Conservation (phyloP, 805 yeast genomes). For the Ogataea henricii region DNA sequence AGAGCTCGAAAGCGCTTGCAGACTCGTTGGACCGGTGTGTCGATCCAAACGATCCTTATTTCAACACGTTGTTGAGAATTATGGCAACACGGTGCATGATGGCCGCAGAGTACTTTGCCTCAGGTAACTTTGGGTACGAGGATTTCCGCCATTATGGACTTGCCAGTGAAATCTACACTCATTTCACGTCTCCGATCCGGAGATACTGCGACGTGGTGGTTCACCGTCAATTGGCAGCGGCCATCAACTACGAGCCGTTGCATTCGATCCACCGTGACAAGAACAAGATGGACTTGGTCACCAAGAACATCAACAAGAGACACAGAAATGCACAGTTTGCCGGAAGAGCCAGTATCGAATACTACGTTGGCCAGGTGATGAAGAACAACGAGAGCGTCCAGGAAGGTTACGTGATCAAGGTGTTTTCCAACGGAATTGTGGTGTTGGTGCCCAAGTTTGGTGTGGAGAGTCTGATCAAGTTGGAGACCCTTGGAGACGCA, state of each 20-base stretch:
- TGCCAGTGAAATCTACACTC: slow-evolving; percentile 96
- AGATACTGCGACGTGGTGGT: slow-evolving; percentile 98
- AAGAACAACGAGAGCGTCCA: slow-evolving; percentile 76
- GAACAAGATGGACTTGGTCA: slow-evolving; percentile 83
- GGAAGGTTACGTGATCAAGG: slow-evolving; percentile 89
- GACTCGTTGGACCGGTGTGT: slow-evolving; percentile 88
- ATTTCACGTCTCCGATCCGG: slow-evolving; percentile 97
- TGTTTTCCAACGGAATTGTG: slow-evolving; percentile 92
- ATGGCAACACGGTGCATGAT: slow-evolving; percentile 99
- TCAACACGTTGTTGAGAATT: slow-evolving; percentile 90
- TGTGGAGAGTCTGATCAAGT: slow-evolving; percentile 86
- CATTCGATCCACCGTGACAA: slow-evolving; percentile 85
- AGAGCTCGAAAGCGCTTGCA: slow-evolving; percentile 87
- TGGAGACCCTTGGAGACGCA: slow-evolving; percentile 71
- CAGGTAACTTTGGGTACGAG: slow-evolving; percentile 86
- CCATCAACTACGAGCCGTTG: slow-evolving; percentile 88
- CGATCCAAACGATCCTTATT: slow-evolving; percentile 82
- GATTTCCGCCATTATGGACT: slow-evolving; percentile 96
- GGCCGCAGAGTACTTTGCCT: slow-evolving; percentile 96
- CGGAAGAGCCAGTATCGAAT: slow-evolving; percentile 96
- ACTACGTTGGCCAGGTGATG: slow-evolving; percentile 97
- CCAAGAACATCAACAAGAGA: slow-evolving; percentile 85
- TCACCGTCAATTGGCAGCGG: slow-evolving; percentile 97
- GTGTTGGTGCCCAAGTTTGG: slow-evolving; percentile 95
- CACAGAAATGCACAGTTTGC: slow-evolving; percentile 99